Evolutionary conservation across 2,329 filamentous ascomycete species (phyloP).

Genomic region (Pseudopyrenochaeta lycopersici): DNA sequence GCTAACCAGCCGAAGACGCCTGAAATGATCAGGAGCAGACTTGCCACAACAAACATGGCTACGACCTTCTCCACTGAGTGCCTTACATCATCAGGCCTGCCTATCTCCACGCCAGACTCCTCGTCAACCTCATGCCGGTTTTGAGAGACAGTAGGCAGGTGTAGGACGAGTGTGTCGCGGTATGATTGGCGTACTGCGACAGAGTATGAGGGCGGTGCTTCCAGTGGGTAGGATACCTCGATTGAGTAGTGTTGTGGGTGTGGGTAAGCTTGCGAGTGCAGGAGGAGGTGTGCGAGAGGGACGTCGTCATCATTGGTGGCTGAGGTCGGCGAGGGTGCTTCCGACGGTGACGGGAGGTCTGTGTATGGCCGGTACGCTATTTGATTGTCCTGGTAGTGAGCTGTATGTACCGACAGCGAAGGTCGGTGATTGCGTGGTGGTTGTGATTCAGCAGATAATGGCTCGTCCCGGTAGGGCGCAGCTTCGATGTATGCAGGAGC

Average conservation of each 20-base stretch:
- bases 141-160: slow-evolving; percentile 19
- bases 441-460: not conserved
- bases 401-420: not conserved
- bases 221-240: slow-evolving; percentile 23
- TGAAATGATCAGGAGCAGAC: slow-evolving; percentile 30
- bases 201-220: slow-evolving; percentile 39
- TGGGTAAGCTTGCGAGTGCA: slow-evolving; percentile 12
- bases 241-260: not conserved
- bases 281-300: slow-evolving; percentile 36
- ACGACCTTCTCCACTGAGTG: slow-evolving; percentile 34
- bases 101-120: slow-evolving; percentile 18
- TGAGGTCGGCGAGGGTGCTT: slow-evolving; percentile 6
- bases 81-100: slow-evolving; percentile 30
- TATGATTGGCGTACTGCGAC: slow-evolving; percentile 35
- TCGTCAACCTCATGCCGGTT: slow-evolving; percentile 8
- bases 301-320: slow-evolving; percentile 30
- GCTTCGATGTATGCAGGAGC: slow-evolving; percentile 7
- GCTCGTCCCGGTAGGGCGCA: not conserved
- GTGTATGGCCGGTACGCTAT: slow-evolving; percentile 10
- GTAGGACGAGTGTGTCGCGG: slow-evolving; percentile 35
- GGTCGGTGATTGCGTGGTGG: not conserved
- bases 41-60: slow-evolving; percentile 33
- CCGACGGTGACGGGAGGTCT: slow-evolving; percentile 3
- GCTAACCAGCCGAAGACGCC: slow-evolving; percentile 27
- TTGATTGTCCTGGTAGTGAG: not conserved